Evolutionary conservation across 306 rosid genomes (phyloP), one percentile per base, ranked within the genome.

Genomic region (Quercus aquifolioides): DNA sequence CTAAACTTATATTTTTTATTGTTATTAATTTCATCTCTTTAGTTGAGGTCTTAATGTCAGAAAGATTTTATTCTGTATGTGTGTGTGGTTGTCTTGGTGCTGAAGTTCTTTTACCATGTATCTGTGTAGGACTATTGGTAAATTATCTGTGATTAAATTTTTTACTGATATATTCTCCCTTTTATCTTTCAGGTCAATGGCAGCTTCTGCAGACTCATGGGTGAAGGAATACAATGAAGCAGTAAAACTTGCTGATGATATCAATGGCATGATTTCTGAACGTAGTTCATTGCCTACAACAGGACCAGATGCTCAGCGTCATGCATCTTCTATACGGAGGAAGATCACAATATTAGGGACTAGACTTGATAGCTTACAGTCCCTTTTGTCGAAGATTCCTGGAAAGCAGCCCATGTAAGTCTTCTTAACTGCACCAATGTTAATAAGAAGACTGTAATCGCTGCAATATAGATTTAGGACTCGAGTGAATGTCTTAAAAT

Each of bases 261-360:
- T 93, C 84, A 88, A 71, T 84, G 86, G 93, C 85, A 96, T 96
- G 99, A 91, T 96, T 78, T 89, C 98, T 69, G 98, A 90, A 63
- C 83, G 90, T 56, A 88, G 75, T 89, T 90, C 96, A 2, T 60
- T 85, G 56, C 84, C 96, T 8, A 64, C 90, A 64, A 86, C 97
- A 52, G 99, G 99, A 69, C 97, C 98, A 51, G 99, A 96, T 55
- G 74, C 90, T 49, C 99, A 96, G 86, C 97, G 98, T 17, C 93
- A 96, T 81, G 91, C 87, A 51, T 91, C 99, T 74, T 89, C 99
- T 74, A 93, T 93, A 57, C 91, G 99, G 83, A 91, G 99, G 88
- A 96, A 96, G 86, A 93, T 89, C 82, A 91, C 98, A 55, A 96
- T 96, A 83, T 88, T 96, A 78, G 98, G 97, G 85, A 93, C 98